phyloP scores from a whole-genome alignment of 768 basidiomycete species.

The Suillus hirtellus region DNA sequence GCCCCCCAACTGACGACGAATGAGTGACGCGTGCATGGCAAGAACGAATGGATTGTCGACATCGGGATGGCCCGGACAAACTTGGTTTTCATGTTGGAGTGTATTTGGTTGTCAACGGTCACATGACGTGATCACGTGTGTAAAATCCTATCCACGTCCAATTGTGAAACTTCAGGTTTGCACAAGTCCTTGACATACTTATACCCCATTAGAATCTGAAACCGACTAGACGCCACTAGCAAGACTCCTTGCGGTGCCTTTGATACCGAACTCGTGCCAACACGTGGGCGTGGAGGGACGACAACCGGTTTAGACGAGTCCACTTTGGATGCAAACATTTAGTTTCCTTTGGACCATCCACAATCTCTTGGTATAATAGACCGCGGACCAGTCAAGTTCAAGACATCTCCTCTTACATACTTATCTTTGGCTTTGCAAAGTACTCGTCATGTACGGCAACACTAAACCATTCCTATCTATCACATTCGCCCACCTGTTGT shows the following conservation, averaged over 20 bases:
- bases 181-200: neutral
- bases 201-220: neutral
- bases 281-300: neutral
- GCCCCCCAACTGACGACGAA: conserved; percentile 80
- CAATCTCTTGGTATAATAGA: conserved; percentile 1
- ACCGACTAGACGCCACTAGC: neutral
- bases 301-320: neutral
- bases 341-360: neutral
- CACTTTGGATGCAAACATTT: neutral
- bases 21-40: conserved; percentile 80
- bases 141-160: neutral
- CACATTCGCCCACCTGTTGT: conserved; percentile 50
- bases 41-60: conserved; percentile 13
- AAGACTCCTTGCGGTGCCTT: neutral
- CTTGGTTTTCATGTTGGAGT: conserved; percentile 4
- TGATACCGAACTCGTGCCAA: neutral
- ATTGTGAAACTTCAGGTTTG: neutral
- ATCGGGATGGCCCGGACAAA: conserved; percentile 21
- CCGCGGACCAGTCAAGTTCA: neutral
- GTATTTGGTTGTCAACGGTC: conserved; percentile 1
- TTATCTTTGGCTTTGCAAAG: neutral
- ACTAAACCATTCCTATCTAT: conserved; percentile 31
- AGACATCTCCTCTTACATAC: neutral
- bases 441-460: conserved; percentile 1
- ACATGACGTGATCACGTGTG: neutral